Evolutionary conservation across 106 monocot genomes (phyloP).

Genomic region (Acanthochlamys bracteata): DNA sequence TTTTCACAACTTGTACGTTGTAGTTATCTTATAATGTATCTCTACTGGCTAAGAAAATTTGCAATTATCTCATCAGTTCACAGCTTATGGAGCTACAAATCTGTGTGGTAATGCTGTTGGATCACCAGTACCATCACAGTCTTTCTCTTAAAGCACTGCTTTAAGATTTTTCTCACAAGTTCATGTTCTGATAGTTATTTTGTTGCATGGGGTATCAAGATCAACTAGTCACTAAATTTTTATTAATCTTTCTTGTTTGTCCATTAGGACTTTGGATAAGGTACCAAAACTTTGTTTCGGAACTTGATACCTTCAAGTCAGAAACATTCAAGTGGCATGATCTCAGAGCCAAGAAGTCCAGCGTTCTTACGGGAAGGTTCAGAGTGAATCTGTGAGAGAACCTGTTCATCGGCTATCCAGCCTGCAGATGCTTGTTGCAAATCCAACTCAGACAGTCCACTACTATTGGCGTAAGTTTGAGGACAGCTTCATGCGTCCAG

Average conservation of each 20-base stretch:
- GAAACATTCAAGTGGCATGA: neutral
- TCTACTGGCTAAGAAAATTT: too few relatives aligned
- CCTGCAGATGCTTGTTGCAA: slow-evolving; percentile 70
- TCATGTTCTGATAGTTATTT: neutral
- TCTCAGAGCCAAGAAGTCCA: slow-evolving; percentile 54
- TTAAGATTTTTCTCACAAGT: slow-evolving; percentile 12
- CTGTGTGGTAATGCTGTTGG: slow-evolving; percentile 34
- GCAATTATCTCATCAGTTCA: slow-evolving; percentile 21
- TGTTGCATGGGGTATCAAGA: neutral
- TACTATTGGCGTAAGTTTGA: slow-evolving; percentile 92
- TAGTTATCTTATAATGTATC: too few relatives aligned
- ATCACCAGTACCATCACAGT: slow-evolving; percentile 50
- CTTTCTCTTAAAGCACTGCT: slow-evolving; percentile 43
- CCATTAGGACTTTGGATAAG: slow-evolving; percentile 80
- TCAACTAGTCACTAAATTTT: too few relatives aligned
- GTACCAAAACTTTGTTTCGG: slow-evolving; percentile 81
- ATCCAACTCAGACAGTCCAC: slow-evolving; percentile 67
- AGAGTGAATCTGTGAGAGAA: slow-evolving; percentile 18
- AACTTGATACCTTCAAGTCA: slow-evolving; percentile 30
- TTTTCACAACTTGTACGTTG: too few relatives aligned
- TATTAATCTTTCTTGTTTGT: neutral
- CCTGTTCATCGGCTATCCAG: slow-evolving; percentile 37
- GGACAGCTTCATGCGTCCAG: slow-evolving; percentile 69
- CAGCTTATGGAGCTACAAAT: slow-evolving; percentile 31
- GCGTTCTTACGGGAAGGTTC: slow-evolving; percentile 48